Conservation (phyloP, 768 basidiomycete genomes). For the Lactarius tabidus region DNA sequence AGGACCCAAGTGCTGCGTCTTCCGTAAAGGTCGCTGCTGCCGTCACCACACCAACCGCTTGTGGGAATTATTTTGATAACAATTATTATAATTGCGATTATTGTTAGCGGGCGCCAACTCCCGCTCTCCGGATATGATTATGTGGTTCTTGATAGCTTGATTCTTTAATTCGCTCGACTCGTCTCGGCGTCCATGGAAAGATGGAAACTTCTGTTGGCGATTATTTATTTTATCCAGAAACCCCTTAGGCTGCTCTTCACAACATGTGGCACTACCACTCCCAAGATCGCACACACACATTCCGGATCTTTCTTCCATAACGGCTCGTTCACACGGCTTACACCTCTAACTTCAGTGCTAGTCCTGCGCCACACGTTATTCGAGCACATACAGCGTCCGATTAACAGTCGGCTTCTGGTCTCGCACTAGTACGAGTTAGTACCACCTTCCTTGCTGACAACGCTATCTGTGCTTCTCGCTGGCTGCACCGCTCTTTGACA, state of each 20-base stretch:
- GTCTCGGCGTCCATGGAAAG: constrained; percentile 10
- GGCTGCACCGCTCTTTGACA: constrained; percentile 14
- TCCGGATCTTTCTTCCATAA: constrained; percentile 1
- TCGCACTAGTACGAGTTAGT: constrained; percentile 1
- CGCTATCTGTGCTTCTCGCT: not conserved
- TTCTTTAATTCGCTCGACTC: not conserved
- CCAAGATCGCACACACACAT: constrained; percentile 9
- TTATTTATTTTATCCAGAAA: not conserved
- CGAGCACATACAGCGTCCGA: not conserved
- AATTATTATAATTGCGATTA: not conserved
- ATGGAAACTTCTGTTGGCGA: constrained; percentile 7
- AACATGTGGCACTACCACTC: constrained; percentile 17
- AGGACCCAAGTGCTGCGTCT: not conserved
- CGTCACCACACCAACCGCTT: constrained; percentile 7
- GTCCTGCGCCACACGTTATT: not conserved
- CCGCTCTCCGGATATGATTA: constrained; percentile 9
- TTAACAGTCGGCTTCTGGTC: constrained; percentile 1
- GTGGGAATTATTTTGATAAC: not conserved
- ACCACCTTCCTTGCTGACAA: not conserved
- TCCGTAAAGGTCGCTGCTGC: constrained; percentile 10
- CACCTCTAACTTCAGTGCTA: not conserved
- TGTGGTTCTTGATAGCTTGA: not conserved
- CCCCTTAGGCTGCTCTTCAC: constrained; percentile 10
- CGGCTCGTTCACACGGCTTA: not conserved
- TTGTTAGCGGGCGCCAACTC: not conserved